A percentile compares a stretch with the other conserved stretches of the same genome.
Conservation (phyloP, 495 filamentous ascomycete species). For the Penicillium egyptiacum region DNA sequence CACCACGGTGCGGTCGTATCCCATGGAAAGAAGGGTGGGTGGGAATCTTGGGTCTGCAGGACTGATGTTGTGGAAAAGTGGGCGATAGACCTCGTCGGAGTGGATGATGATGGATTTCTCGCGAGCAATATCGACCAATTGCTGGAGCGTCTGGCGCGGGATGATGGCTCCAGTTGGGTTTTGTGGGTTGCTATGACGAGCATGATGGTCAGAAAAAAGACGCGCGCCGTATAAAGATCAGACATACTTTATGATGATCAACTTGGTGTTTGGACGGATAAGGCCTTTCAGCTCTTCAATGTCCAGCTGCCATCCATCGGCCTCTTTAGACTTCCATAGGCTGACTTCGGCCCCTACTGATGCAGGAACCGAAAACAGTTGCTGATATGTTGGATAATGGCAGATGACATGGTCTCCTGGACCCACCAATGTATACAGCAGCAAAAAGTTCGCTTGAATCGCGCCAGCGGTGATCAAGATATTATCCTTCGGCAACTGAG, state of each 20-base stretch:
- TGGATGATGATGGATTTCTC: conserved; percentile 64
- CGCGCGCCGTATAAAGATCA: background rate
- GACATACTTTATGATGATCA: conserved; percentile 63
- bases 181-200: conserved; percentile 71
- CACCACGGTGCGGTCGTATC: conserved; percentile 66
- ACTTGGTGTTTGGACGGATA: conserved; percentile 72
- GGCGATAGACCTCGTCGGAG: conserved; percentile 84
- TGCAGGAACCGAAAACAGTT: conserved; percentile 74
- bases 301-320: conserved; percentile 67
- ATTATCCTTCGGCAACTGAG: conserved; percentile 59
- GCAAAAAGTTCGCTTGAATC: conserved; percentile 79
- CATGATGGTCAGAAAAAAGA: conserved; percentile 3
- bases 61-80: conserved; percentile 76
- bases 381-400: conserved; percentile 88
- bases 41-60: conserved; percentile 59
- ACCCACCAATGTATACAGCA: conserved; percentile 71
- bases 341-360: conserved; percentile 80
- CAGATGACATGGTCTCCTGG: conserved; percentile 88
- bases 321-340: conserved; percentile 69
- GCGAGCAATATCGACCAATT: conserved; percentile 64
- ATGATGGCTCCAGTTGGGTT: conserved; percentile 82
- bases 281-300: conserved; percentile 64
- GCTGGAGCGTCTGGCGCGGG: conserved; percentile 56
- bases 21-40: conserved; percentile 67
- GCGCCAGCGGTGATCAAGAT: conserved; percentile 79